phyloP scores from a whole-genome alignment of 257 asterid species.

The Jasminum sambac region DNA sequence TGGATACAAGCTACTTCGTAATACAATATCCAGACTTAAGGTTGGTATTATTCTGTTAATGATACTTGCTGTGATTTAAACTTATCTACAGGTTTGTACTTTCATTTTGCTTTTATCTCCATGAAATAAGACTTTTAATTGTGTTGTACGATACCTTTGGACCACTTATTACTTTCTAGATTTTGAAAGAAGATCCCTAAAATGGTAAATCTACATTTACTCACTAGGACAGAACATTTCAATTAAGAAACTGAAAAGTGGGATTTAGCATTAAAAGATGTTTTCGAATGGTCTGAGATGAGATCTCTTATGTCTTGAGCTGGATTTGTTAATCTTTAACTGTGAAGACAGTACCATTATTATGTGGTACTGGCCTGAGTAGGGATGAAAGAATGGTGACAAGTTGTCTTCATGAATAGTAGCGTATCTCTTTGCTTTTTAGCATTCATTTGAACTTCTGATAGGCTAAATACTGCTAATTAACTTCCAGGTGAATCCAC shows the following conservation, averaged over 20 bases:
- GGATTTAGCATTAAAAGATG: not conserved
- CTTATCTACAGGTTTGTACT: constrained; percentile 4
- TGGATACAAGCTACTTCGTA: constrained; percentile 6
- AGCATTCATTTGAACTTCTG: constrained; percentile 16
- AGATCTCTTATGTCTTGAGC: not conserved
- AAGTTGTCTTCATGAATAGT: constrained; percentile 6
- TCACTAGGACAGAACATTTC: constrained; percentile 6
- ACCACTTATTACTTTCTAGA: not conserved
- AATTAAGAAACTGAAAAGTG: not conserved
- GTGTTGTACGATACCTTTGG: not conserved
- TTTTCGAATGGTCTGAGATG: not conserved
- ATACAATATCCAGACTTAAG: constrained; percentile 1
- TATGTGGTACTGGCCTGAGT: not conserved
- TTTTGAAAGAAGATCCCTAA: constrained; percentile 11
- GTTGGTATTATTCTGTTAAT: constrained; percentile 3
- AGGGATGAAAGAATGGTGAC: constrained; percentile 9
- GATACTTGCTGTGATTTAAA: not conserved
- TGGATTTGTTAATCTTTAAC: not conserved
- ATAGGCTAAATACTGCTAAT: constrained; percentile 31
- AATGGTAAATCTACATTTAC: constrained; percentile 14
- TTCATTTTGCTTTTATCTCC: constrained; percentile 18
- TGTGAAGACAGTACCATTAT: constrained; percentile 11
- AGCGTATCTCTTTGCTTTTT: constrained; percentile 16
- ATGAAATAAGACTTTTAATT: not conserved
- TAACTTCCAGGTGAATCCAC: constrained; percentile 87